phyloP scores from a whole-genome alignment of 169 alveolate genomes.

The Cryptosporidium muris region DNA sequence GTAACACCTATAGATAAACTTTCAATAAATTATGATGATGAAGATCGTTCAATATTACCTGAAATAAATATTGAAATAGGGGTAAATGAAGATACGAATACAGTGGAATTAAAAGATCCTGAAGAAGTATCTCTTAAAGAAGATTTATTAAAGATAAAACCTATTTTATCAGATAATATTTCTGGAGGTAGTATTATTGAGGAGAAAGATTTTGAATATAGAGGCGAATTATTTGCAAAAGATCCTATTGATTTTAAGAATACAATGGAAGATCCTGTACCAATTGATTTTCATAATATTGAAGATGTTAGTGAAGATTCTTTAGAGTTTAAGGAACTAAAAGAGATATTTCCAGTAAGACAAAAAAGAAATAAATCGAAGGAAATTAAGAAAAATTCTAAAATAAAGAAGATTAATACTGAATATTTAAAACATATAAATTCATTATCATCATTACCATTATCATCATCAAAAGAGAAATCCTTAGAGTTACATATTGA shows the following conservation, averaged over 20 bases:
- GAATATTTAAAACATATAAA: too few species aligned
- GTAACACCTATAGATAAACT: constrained; percentile 11
- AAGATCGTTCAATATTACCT: constrained; percentile 13
- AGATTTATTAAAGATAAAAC: constrained; percentile 7
- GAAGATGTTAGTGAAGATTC: neutral
- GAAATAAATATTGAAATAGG: neutral
- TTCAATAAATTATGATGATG: constrained; percentile 19
- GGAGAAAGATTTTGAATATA: constrained; percentile 21
- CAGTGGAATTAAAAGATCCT: neutral
- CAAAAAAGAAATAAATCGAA: neutral
- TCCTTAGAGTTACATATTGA: too few species aligned
- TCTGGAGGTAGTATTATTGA: constrained; percentile 9
- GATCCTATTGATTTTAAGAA: neutral
- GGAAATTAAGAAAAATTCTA: neutral
- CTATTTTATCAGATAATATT: constrained; percentile 16
- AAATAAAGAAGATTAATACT: neutral
- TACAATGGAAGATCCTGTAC: neutral
- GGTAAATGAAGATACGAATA: neutral
- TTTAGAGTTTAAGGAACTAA: too few species aligned
- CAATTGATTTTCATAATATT: constrained; percentile 3
- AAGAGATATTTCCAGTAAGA: too few species aligned
- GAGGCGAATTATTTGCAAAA: constrained; percentile 32
- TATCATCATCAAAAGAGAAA: too few species aligned
- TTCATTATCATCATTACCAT: too few species aligned
- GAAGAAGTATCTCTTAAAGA: constrained; percentile 57